Base-by-base conservation (phyloP, 768 basidiomycete genomes). In the Lactarius hatsudake region DNA sequence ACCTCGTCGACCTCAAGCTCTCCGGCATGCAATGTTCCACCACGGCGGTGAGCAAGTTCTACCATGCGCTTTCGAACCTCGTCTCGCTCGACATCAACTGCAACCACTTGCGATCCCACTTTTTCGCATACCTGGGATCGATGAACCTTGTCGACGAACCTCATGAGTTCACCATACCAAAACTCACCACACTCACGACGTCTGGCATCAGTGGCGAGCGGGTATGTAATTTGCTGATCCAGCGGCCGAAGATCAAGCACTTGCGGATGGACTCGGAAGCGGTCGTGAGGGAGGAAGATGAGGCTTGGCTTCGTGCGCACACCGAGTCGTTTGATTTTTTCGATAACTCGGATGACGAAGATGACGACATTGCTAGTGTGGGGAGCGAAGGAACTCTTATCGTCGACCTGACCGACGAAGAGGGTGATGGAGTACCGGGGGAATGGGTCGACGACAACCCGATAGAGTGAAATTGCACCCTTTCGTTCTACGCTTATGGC, bases 281-380 rank as follows among this genome's bases (percentile, higher is more conserved):
- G 59, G 73, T 76, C 1, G 48, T 89, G n/a, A 70, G 74, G 0
- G 60, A 71, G 1, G 76, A 76, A 28, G 82, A 86, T 15, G 78
- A 80, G 68, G 73, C 72, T 48, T 90, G 87, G 88, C 72, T 90
- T 45, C 78, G 74, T 60, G 74, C 74, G 6, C 78, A 88, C 69
- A 59, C 86, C 60, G 81, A 84, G 65, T 76, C 76, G 38, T 79
- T 89, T 18, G 83, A 83, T 13, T 82, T 79, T 68, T 89, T 87
- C 67, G 86, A 85, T 59, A 72, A 69, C 36, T 74, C 84, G 40
- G 86, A 86, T 55, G 80, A 81, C 56, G 80, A 81, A 36, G 87
- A 84, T 59, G 76, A 74, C n/a, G 63, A 62, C 9, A 20, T 9
- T 23, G 63, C 70, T 8, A 53, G 42, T 7, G 42, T 42, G 42